Conservation (phyloP, 225 moss, liverwort and hornwort genomes). For the Physcomitrium patens region DNA sequence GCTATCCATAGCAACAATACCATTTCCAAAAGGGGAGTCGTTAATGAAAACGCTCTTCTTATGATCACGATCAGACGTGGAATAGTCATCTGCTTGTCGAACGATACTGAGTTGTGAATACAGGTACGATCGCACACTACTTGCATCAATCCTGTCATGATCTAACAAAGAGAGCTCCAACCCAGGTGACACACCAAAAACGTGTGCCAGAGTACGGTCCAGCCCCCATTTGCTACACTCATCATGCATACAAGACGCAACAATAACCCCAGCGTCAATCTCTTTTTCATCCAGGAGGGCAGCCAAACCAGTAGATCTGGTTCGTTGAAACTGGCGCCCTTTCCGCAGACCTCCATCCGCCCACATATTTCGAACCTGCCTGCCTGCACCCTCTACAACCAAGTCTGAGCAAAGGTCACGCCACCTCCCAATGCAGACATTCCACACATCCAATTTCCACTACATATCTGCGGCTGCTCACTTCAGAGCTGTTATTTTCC, state of each 20-base stretch:
- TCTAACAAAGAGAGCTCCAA: conserved; percentile 54
- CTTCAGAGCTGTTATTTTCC: too few species aligned
- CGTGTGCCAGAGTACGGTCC: conserved; percentile 84
- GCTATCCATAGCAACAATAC: conserved; percentile 73
- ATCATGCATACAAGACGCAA: conserved; percentile 85
- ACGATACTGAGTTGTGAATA: conserved; percentile 46
- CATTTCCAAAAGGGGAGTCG: conserved; percentile 57
- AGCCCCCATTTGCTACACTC: conserved; percentile 69
- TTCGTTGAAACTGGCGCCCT: conserved; percentile 79
- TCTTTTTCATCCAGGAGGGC: conserved; percentile 76
- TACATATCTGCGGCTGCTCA: not conserved
- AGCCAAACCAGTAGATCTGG: conserved; percentile 83
- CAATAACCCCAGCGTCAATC: conserved; percentile 72
- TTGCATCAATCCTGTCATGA: conserved; percentile 59
- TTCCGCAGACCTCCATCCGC: conserved; percentile 76
- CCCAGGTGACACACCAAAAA: conserved; percentile 60
- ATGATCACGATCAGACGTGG: not conserved
- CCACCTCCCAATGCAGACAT: conserved; percentile 23
- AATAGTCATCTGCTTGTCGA: conserved; percentile 38
- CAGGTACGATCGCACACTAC: conserved; percentile 59
- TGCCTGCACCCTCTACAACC: conserved; percentile 19
- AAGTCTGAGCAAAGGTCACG: conserved; percentile 5
- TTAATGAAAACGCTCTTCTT: conserved; percentile 65
- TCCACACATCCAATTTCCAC: not conserved
- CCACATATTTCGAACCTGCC: conserved; percentile 70